Evolutionary conservation across 225 moss, liverwort and hornwort genomes (phyloP).

Genomic region (Antitrichia curtipendula): DNA sequence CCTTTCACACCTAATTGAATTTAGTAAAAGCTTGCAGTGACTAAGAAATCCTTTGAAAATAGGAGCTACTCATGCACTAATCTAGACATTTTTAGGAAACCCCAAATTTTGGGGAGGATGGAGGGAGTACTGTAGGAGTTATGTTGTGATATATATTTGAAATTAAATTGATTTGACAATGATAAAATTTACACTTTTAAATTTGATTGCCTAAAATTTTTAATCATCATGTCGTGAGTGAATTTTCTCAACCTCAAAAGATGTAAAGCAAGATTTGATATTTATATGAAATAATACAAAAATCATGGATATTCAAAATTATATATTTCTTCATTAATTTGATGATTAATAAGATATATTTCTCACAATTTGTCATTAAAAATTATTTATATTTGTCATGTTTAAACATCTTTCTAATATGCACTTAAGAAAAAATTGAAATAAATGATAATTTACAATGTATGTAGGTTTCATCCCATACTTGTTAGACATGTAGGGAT

Average conservation of each 20-base stretch:
- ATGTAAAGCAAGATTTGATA: neutral
- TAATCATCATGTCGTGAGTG: no score
- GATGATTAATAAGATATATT: neutral
- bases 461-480: neutral
- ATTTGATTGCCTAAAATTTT: neutral
- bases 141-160: neutral
- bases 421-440: neutral
- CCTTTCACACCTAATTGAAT: no score
- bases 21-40: no score
- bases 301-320: neutral
- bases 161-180: neutral
- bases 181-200: no score
- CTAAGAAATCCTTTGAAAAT: no score
- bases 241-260: no score
- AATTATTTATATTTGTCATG: neutral
- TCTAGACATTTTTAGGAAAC: no score
- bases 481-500: neutral
- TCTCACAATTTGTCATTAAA: neutral
- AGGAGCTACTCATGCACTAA: no score
- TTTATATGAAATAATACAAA: neutral
- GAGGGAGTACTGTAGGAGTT: neutral
- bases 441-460: neutral
- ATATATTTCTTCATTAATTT: neutral
- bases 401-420: neutral
- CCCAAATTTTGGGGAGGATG: no score